Conservation (phyloP, 352 stramenopile genomes). For the Phytophthora lateralis region DNA sequence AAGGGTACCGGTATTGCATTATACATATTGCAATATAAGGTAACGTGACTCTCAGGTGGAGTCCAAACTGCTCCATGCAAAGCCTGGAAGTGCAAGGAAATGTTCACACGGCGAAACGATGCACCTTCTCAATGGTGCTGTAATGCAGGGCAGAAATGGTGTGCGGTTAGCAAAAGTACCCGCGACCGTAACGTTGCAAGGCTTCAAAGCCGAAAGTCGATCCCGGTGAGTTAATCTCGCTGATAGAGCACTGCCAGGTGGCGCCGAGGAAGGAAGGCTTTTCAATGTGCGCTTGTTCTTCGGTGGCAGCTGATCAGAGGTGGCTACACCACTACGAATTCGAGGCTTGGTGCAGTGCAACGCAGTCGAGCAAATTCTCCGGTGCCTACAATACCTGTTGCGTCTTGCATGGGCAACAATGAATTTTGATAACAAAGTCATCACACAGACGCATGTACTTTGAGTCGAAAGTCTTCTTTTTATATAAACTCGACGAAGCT, state of each 20-base stretch:
- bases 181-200: slow-evolving; percentile 11
- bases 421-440: no score
- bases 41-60: no score
- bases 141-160: slow-evolving; percentile 8
- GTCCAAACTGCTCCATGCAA: background rate
- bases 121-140: slow-evolving; percentile 9
- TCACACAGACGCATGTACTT: no score
- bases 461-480: no score
- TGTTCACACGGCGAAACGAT: slow-evolving; percentile 10
- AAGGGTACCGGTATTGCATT: no score
- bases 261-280: slow-evolving; percentile 2
- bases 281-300: slow-evolving; percentile 7
- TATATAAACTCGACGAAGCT: no score
- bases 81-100: background rate
- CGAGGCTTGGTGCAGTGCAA: no score
- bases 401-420: no score
- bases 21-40: no score
- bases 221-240: slow-evolving; percentile 16
- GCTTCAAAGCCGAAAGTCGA: slow-evolving; percentile 14
- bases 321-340: background rate
- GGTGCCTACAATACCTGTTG: no score
- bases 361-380: no score
- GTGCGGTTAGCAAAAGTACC: background rate
- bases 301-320: slow-evolving; percentile 4
- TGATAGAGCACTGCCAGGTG: slow-evolving; percentile 17